Evolutionary conservation across 2,329 filamentous ascomycete genomes (phyloP), one percentile per base, ranked within the genome.

Genomic region (Microdochium paspali): DNA sequence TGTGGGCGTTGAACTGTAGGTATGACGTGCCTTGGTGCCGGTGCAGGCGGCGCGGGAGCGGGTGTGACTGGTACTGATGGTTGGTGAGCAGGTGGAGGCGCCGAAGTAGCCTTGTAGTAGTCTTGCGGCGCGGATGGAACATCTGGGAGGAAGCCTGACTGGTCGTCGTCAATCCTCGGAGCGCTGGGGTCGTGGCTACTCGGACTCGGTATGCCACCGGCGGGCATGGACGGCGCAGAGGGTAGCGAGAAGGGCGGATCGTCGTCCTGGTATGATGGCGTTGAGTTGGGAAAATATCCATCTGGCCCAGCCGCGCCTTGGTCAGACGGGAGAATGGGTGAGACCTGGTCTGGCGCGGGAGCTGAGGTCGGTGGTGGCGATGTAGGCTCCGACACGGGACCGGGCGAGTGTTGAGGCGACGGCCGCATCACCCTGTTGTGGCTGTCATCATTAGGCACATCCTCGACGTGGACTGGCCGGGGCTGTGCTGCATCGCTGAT

Each of bases 401-500:
- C 64, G 46, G 51, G 58, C 48, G 50, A 56, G 49, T 15, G 55
- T 59, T 18, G 62, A 60, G 30, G 64, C 58, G 46, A 30, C 31
- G 44, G 48, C 51, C 23, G 9, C 49, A 46, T 45, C 26, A 51
- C 13, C 15, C 49, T 57, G 54, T 47, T 63, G 25, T 57, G 13
- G 26, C 26, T 60, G 2, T 67, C 69, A 2, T 65, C 64, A 44
- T 80, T 76, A 0, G 73, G 67, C 1, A 63, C 70, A 44, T 82
- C 77, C 49, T 84, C 79, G 28, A 75, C 68, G 4, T 71, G 72
- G 13, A 66, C 72, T 0, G 68, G 65, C 12, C 64, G 66, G 1
- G 68, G 64, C 23, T 56, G 42, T 12, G 10, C 18, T 20, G 35
- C 35, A 40, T 20, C 35, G 51, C 58, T 1, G 60, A 62, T 51